phyloP scores from a whole-genome alignment of 73 alveolate genomes.

The Uronychia setigera region DNA sequence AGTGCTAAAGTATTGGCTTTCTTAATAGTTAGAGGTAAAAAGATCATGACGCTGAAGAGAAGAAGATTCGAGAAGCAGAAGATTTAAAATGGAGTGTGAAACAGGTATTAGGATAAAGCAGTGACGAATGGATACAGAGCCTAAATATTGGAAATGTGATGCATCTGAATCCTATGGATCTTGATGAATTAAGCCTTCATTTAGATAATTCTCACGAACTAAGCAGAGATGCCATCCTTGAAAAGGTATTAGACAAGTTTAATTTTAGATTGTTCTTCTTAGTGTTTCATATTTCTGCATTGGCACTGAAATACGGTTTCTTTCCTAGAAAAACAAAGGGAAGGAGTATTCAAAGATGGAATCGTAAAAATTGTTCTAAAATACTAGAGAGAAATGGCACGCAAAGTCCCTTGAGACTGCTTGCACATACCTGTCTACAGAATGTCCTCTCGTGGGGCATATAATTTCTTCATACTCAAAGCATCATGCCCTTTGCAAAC shows the following conservation, averaged over 20 bases:
- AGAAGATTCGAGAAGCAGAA: conserved; percentile 20
- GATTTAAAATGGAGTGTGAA: conserved; percentile 51
- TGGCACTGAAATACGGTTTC: conserved; percentile 91
- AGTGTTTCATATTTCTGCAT: conserved; percentile 89
- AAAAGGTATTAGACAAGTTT: conserved; percentile 43
- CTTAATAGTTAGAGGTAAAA: background rate
- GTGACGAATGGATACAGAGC: conserved; percentile 91
- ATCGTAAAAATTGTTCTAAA: background rate
- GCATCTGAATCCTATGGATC: conserved; percentile 85
- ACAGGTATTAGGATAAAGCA: conserved; percentile 60
- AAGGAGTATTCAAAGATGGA: conserved; percentile 15
- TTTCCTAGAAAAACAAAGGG: conserved; percentile 19
- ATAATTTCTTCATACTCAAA: conserved; percentile 50
- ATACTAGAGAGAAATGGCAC: conserved; percentile 68
- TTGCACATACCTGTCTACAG: conserved; percentile 53
- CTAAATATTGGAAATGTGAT: conserved; percentile 91
- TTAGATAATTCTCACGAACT: conserved; percentile 82
- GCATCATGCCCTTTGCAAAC: conserved; percentile 59
- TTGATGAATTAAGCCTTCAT: conserved; percentile 77
- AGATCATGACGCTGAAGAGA: conserved; percentile 30
- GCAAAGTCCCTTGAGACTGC: conserved; percentile 62
- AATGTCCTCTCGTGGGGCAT: conserved; percentile 65
- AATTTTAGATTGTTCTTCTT: conserved; percentile 66
- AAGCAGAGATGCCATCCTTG: conserved; percentile 92
- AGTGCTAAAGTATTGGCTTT: background rate